A percentile compares a stretch with the other conserved stretches of the same genome.
These are phyloP conservation scores for Xylaria hypoxylon DNA, from an alignment of 2,329 filamentous ascomycete species.

Conservation along the genomic window DNA sequence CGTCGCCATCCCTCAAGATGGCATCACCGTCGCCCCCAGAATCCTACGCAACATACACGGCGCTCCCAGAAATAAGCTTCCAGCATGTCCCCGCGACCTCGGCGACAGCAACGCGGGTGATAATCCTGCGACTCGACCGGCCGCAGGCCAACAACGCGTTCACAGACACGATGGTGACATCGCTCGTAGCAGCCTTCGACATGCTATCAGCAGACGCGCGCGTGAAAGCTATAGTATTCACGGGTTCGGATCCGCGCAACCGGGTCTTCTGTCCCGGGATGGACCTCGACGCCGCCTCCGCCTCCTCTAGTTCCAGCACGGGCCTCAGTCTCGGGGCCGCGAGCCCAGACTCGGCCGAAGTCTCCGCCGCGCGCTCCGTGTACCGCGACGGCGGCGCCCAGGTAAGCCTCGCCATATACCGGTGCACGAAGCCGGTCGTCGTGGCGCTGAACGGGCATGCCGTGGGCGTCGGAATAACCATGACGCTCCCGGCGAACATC, in stretches of 20 bases:
- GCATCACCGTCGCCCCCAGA: slow-evolving; percentile 26
- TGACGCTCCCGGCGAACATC: slow-evolving; percentile 67
- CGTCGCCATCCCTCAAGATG: slow-evolving; percentile 22
- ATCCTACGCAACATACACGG: slow-evolving; percentile 31
- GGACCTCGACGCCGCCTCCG: slow-evolving; percentile 58
- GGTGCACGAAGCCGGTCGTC: slow-evolving; percentile 69
- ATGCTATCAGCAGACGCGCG: slow-evolving; percentile 65
- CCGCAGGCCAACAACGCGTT: slow-evolving; percentile 77
- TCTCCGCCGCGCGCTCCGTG: slow-evolving; percentile 19
- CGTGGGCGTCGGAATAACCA: slow-evolving; percentile 71
- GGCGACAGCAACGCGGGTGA: slow-evolving; percentile 67
- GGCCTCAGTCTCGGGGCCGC: slow-evolving; percentile 2
- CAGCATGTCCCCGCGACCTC: slow-evolving; percentile 64
- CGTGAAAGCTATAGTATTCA: slow-evolving; percentile 66
- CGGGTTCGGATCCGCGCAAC: slow-evolving; percentile 61
- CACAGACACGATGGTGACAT: slow-evolving; percentile 71
- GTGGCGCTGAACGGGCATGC: slow-evolving; percentile 69
- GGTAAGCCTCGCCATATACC: slow-evolving; percentile 66
- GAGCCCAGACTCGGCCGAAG: neutral
- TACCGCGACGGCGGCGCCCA: slow-evolving; percentile 65
- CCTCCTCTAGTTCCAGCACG: slow-evolving; percentile 37
- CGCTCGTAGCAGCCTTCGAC: slow-evolving; percentile 66
- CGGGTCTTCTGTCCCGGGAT: slow-evolving; percentile 69
- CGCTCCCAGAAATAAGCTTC: slow-evolving; percentile 59
- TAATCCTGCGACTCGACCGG: slow-evolving; percentile 73